phyloP scores from a whole-genome alignment of 2,329 filamentous ascomycete genomes.

The Sporothrix mexicana region DNA sequence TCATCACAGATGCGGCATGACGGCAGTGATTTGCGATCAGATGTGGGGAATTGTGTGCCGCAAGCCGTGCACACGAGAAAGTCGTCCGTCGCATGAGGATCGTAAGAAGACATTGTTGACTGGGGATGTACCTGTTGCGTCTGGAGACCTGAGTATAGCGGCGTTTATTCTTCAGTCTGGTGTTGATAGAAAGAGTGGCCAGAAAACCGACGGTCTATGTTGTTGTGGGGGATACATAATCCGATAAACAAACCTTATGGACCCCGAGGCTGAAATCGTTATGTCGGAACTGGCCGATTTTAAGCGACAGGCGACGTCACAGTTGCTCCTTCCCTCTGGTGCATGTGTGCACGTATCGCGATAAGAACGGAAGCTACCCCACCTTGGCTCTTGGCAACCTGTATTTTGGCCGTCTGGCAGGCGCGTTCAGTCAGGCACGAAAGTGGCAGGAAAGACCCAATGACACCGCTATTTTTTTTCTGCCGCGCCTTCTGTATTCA shows the following conservation, averaged over 20 bases:
- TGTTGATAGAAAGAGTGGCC: not conserved
- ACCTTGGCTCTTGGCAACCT: not conserved
- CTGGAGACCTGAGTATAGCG: too few relatives aligned
- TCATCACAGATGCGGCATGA: constrained; percentile 76
- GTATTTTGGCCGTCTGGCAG: not conserved
- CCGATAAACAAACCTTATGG: not conserved
- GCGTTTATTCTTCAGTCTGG: too few relatives aligned
- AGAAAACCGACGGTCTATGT: not conserved
- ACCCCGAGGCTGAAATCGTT: not conserved
- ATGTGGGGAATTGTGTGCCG: constrained; percentile 70
- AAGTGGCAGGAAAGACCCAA: constrained; percentile 19
- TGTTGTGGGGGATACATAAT: not conserved
- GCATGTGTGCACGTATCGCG: constrained; percentile 30
- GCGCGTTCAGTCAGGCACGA: constrained; percentile 15
- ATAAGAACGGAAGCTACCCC: constrained; percentile 33
- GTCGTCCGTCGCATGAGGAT: constrained; percentile 34
- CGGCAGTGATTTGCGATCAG: constrained; percentile 54
- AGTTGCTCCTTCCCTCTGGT: constrained; percentile 13
- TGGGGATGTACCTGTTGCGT: not conserved
- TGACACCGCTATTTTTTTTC: constrained; percentile 26
- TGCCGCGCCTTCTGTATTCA: constrained; percentile 22
- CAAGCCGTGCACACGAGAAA: constrained; percentile 69
- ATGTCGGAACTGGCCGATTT: constrained; percentile 1
- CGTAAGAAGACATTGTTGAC: constrained; percentile 29
- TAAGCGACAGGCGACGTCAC: not conserved